Evolutionary conservation across 345 rosid genomes (phyloP).

Genomic region (Erysimum cheiranthoides): DNA sequence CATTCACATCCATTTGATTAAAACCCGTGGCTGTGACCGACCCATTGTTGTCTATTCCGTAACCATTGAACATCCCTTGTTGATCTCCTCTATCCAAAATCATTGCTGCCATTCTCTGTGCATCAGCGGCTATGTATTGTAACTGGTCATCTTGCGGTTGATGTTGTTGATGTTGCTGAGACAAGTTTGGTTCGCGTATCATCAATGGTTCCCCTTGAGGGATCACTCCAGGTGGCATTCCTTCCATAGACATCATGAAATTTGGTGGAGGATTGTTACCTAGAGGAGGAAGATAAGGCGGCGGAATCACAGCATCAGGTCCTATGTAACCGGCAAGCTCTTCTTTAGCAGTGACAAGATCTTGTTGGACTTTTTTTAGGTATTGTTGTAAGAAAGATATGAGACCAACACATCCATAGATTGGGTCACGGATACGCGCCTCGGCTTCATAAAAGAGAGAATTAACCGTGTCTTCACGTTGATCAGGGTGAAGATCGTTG

Average conservation of each 20-base stretch:
- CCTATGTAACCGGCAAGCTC: conserved; percentile 64
- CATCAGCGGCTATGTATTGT: conserved; percentile 58
- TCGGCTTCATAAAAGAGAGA: conserved; percentile 84
- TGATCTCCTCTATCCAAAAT: conserved; percentile 55
- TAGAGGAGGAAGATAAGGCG: conserved; percentile 49
- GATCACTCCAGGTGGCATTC: conserved; percentile 49
- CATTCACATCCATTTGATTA: conserved; percentile 50
- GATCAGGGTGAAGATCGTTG: conserved; percentile 56
- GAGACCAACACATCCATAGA: conserved; percentile 81
- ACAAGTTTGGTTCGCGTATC: conserved; percentile 48
- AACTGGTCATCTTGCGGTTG: conserved; percentile 57
- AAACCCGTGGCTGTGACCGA: conserved; percentile 51
- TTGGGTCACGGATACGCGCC: conserved; percentile 83
- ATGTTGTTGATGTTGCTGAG: conserved; percentile 41
- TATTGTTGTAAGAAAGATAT: conserved; percentile 72
- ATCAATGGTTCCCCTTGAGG: conserved; percentile 47
- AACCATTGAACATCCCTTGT: conserved; percentile 55
- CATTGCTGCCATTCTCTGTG: conserved; percentile 53
- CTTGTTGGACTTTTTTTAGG: conserved; percentile 58
- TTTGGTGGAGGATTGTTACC: conserved; percentile 50
- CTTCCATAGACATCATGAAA: conserved; percentile 59
- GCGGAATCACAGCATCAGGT: conserved; percentile 49
- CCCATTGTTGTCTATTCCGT: conserved; percentile 42
- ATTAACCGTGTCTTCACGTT: conserved; percentile 78
- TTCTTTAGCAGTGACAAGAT: conserved; percentile 60